Evolutionary conservation across 768 basidiomycete genomes (phyloP).

Genomic region (Tricholoma sp.): DNA sequence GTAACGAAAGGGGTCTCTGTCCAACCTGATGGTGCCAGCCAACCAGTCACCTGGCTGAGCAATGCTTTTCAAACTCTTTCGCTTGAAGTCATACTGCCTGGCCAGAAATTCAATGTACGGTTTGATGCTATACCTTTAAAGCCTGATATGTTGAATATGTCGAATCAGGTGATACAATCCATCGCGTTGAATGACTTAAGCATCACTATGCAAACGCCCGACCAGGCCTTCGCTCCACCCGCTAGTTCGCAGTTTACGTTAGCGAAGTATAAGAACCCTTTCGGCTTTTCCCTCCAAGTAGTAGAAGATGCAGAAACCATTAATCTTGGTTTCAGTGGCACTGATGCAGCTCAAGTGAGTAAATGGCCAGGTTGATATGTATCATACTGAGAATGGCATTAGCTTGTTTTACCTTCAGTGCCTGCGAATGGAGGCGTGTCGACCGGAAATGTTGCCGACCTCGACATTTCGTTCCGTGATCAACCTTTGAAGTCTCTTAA

Average conservation of each 20-base stretch:
- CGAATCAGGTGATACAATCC: conserved; percentile 51
- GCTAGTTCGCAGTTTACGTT: conserved; percentile 51
- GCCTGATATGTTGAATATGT: not conserved
- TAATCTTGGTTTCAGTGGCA: conserved; percentile 40
- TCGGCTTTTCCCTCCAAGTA: conserved; percentile 60
- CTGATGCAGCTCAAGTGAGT: conserved; percentile 49
- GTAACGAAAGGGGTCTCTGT: conserved; percentile 56
- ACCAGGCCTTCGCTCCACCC: conserved; percentile 56
- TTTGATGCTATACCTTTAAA: not conserved
- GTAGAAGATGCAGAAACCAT: conserved; percentile 51
- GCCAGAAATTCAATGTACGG: conserved; percentile 49
- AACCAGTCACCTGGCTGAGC: conserved; percentile 57
- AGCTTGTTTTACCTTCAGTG: conserved; percentile 49
- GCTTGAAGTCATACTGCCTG: conserved; percentile 57
- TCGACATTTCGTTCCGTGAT: conserved; percentile 53
- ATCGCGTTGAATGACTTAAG: conserved; percentile 56
- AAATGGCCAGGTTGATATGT: not conserved
- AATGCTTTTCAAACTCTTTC: conserved; percentile 66
- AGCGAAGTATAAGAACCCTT: conserved; percentile 66
- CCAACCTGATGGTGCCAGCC: conserved; percentile 47
- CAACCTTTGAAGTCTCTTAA: conserved; percentile 53
- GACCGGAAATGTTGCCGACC: conserved; percentile 60
- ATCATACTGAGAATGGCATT: not conserved
- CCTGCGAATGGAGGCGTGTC: conserved; percentile 57
- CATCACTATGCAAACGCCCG: conserved; percentile 44